A percentile compares a stretch with the other conserved stretches of the same genome.
Evolutionary conservation across 352 stramenopile genomes (phyloP).

Genomic region (Phytophthora sp.): DNA sequence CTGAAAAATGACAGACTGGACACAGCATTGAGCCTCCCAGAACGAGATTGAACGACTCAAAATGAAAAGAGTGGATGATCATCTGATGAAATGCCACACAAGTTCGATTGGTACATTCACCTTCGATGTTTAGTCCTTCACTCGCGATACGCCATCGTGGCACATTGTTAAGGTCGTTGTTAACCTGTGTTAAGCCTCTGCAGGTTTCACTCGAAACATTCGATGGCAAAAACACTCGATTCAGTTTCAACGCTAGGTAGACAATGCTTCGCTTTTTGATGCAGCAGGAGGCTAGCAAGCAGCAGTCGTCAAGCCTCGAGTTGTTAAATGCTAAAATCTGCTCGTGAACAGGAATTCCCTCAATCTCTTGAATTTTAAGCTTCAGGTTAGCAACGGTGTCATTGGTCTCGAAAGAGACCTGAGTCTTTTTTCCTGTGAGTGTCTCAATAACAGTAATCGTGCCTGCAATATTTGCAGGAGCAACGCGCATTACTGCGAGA

Average conservation of each 20-base stretch:
- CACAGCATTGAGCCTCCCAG: constrained; percentile 5
- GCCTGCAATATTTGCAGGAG: constrained; percentile 60
- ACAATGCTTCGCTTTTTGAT: constrained; percentile 90
- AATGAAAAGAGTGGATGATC: constrained; percentile 19
- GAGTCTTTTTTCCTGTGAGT: constrained; percentile 86
- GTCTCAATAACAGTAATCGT: constrained; percentile 49
- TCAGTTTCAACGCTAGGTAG: constrained; percentile 83
- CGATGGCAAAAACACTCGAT: no score
- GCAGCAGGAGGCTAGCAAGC: constrained; percentile 89
- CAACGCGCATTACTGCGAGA: neutral
- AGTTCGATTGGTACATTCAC: constrained; percentile 7
- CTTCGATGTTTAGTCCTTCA: constrained; percentile 42
- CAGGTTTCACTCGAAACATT: no score
- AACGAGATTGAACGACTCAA: constrained; percentile 30
- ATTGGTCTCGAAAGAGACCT: constrained; percentile 77
- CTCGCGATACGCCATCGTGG: constrained; percentile 6
- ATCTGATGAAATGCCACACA: constrained; percentile 24
- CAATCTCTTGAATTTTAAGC: constrained; percentile 80
- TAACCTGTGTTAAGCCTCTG: no score
- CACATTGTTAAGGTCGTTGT: neutral
- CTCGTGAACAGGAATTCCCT: constrained; percentile 80
- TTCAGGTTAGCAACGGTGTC: constrained; percentile 93
- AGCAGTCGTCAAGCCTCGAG: constrained; percentile 89
- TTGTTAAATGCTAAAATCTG: constrained; percentile 93
- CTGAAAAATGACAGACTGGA: constrained; percentile 14